Conservation (phyloP, 1,284 basidiomycete species). For the Pterulicium gracile region DNA sequence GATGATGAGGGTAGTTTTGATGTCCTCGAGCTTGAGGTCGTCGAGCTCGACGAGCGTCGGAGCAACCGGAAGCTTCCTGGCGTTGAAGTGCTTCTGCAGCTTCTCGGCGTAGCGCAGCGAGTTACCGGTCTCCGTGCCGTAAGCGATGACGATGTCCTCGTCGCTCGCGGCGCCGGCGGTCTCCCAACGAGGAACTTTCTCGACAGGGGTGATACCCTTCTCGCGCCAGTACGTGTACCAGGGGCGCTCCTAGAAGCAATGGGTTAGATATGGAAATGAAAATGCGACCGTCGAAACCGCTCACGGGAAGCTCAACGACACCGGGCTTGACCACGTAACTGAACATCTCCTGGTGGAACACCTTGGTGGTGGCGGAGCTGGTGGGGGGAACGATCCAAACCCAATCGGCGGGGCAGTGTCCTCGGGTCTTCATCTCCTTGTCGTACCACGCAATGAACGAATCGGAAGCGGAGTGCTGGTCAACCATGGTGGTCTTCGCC, state of each 20-base stretch:
- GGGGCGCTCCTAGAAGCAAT: background rate
- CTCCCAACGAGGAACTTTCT: background rate
- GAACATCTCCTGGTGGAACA: background rate
- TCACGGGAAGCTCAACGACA: background rate
- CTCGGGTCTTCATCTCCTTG: conserved; percentile 2
- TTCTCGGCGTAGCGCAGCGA: conserved; percentile 1
- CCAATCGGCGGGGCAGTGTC: conserved; percentile 1
- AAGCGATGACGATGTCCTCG: conserved; percentile 1
- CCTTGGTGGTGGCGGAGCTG: background rate
- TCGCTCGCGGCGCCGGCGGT: background rate
- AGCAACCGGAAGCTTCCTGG: conserved; percentile 1
- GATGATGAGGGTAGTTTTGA: background rate
- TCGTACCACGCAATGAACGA: conserved; percentile 1
- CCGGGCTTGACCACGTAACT: conserved; percentile 3
- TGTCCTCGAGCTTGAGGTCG: background rate
- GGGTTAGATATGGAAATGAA: background rate
- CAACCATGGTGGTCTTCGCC: conserved; percentile 2
- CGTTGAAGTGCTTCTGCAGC: background rate
- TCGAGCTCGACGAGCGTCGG: background rate
- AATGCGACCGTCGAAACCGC: background rate
- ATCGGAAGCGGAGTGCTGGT: background rate
- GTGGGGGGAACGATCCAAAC: conserved; percentile 1
- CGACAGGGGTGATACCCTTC: background rate
- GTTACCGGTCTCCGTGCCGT: conserved; percentile 1
- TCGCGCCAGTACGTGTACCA: conserved; percentile 2